Conservation (phyloP, 768 basidiomycete species). For the Sporobolomyces pararoseus region DNA sequence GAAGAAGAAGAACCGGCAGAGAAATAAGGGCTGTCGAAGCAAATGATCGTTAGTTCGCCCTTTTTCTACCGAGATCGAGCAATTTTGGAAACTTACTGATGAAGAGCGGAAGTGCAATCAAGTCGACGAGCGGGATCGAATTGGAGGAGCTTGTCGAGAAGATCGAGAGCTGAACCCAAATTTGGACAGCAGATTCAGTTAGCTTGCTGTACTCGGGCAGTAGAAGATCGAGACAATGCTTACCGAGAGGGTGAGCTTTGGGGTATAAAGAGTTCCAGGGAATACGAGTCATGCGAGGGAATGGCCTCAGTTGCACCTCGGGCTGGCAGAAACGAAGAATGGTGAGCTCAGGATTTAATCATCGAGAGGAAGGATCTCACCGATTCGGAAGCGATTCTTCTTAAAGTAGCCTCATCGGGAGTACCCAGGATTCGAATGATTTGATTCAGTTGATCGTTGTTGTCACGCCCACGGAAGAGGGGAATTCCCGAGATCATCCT, state of each 20-base stretch:
- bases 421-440: conserved; percentile 98
- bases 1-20: conserved; percentile 12
- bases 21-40: conserved; percentile 4
- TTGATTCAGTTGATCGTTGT: conserved; percentile 93
- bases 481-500: conserved; percentile 94
- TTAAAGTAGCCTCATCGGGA: conserved; percentile 77
- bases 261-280: conserved; percentile 74
- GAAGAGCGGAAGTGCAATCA: conserved; percentile 83
- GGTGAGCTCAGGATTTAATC: conserved; percentile 1
- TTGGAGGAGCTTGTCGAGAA: conserved; percentile 88
- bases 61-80: neutral
- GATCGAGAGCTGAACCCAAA: conserved; percentile 65
- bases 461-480: conserved; percentile 92
- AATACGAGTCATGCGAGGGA: conserved; percentile 80
- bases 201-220: too few relatives aligned
- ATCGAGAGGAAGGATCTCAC: conserved; percentile 17
- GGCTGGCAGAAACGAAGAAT: conserved; percentile 56
- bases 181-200: too few relatives aligned
- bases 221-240: neutral
- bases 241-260: conserved; percentile 79
- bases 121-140: conserved; percentile 91
- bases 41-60: neutral
- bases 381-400: conserved; percentile 84
- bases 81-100: conserved; percentile 53
- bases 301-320: conserved; percentile 76